phyloP scores from a whole-genome alignment of 2,329 filamentous ascomycete species.

The Trichoderma polysporum region DNA sequence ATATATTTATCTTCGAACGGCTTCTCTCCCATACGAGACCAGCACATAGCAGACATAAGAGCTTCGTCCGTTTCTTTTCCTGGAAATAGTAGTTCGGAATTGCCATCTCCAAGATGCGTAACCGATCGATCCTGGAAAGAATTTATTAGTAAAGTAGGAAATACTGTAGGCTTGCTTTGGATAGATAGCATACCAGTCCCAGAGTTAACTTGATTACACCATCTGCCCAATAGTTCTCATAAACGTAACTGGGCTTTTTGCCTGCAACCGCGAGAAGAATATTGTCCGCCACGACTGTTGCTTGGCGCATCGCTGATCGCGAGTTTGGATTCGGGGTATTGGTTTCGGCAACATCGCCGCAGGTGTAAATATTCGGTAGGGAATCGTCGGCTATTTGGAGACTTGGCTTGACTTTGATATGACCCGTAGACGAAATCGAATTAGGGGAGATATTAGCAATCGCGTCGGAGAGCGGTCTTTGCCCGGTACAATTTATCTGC shows the following conservation, averaged over 20 bases:
- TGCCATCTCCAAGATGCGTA: constrained; percentile 43
- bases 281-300: constrained; percentile 53
- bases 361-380: constrained; percentile 56
- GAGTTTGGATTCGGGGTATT: constrained; percentile 50
- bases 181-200: constrained; percentile 44
- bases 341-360: constrained; percentile 63
- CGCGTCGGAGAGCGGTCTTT: constrained; percentile 55
- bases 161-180: too few species aligned
- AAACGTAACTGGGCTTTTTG: constrained; percentile 39
- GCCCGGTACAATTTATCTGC: constrained; percentile 60
- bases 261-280: constrained; percentile 48
- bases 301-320: constrained; percentile 55
- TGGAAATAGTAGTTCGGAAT: constrained; percentile 43
- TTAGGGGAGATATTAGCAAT: constrained; percentile 43
- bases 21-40: constrained; percentile 45
- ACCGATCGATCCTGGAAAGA: constrained; percentile 44
- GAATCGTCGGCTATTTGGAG: constrained; percentile 54
- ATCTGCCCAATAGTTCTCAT: constrained; percentile 47
- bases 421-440: constrained; percentile 47
- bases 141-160: background rate
- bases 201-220: constrained; percentile 54
- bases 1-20: constrained; percentile 43
- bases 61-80: constrained; percentile 44
- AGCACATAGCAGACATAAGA: constrained; percentile 44
- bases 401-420: constrained; percentile 54